Evolutionary conservation across 139 green algal genomes (phyloP), one percentile per base, ranked within the genome.

Genomic region (Ettlia oleoabundans): DNA sequence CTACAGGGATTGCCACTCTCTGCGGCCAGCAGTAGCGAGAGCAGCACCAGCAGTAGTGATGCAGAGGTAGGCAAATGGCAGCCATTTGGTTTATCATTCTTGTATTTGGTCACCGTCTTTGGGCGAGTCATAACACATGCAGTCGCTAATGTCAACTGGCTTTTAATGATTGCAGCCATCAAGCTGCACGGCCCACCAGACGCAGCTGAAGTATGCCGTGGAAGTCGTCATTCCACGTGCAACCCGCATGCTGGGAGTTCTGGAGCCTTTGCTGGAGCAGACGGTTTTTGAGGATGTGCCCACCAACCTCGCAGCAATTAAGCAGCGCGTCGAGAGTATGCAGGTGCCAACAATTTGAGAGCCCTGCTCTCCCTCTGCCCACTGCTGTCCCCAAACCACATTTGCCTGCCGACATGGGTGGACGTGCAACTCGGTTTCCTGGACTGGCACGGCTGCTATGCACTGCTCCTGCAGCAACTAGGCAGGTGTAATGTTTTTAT

Each of bases 181-280:
- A 8, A 37, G 24, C 26, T 47, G 9, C 64, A 37, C n/a, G 53
- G n/a, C n/a, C n/a, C n/a, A n/a, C 37, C 76, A 87, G 18, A 94
- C 91, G 0, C 58, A 88, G 42, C 85, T 94, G 30, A 91, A 89
- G 76, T 93, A 93, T 70, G 91, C 91, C 4, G 78, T 93, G 62
- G 91, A 94, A 71, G 80, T 93, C 3, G 41, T 91, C 51, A 86
- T 91, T 18, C 85, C 79, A 1, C 81, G 76, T 5, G 35, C 51
- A 42, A 77, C 72, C 0, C 80, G 66, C 69, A 73, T 87, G 73
- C 62, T 92, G 55, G 69, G 83, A 22, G 24, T 92, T 26, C 63
- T 94, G 43, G 90, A 94, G 79, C 86, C 90, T 33, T 32, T 92
- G 10, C 74, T 94, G 65, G 90, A 94, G 76, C 77, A 76, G 3